Conservation (phyloP, 2,329 filamentous ascomycete species). For the Colletotrichum musae region DNA sequence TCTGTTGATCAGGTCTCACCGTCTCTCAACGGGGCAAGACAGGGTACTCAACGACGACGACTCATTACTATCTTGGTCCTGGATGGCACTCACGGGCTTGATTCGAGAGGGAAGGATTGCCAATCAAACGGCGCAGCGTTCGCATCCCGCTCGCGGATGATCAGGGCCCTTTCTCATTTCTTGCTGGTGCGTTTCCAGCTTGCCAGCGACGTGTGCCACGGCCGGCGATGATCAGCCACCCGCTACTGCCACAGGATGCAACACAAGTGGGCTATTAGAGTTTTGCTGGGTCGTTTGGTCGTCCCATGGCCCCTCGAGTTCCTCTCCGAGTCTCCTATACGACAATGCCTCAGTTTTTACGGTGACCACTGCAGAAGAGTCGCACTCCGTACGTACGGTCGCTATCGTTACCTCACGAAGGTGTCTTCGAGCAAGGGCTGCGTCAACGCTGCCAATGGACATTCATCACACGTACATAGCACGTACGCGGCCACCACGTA, state of each 20-base stretch:
- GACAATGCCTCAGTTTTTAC: neutral
- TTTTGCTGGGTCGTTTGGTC: slow-evolving; percentile 29
- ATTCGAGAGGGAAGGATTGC: slow-evolving; percentile 11
- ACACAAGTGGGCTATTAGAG: slow-evolving; percentile 25
- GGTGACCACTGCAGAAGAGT: too few species aligned
- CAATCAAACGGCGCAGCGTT: slow-evolving; percentile 25
- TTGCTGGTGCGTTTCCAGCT: slow-evolving; percentile 28
- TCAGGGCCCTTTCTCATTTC: slow-evolving; percentile 35
- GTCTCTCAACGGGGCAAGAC: slow-evolving; percentile 29
- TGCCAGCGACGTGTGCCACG: slow-evolving; percentile 31
- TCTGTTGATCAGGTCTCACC: slow-evolving; percentile 40
- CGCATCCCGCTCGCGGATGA: slow-evolving; percentile 27
- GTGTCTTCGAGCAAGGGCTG: neutral
- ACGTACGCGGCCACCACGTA: slow-evolving; percentile 16
- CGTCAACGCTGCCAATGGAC: neutral
- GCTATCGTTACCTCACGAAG: neutral
- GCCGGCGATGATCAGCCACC: slow-evolving; percentile 33
- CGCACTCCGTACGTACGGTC: neutral
- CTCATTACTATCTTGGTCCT: slow-evolving; percentile 27
- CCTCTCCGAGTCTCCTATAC: neutral
- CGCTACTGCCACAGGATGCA: slow-evolving; percentile 34
- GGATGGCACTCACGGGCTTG: slow-evolving; percentile 12
- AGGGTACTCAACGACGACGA: slow-evolving; percentile 24
- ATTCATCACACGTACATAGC: slow-evolving; percentile 3
- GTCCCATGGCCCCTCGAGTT: slow-evolving; percentile 7